These are phyloP conservation scores for Moringa oleifera DNA, from an alignment of 345 rosid genomes.

Conservation along the genomic window DNA sequence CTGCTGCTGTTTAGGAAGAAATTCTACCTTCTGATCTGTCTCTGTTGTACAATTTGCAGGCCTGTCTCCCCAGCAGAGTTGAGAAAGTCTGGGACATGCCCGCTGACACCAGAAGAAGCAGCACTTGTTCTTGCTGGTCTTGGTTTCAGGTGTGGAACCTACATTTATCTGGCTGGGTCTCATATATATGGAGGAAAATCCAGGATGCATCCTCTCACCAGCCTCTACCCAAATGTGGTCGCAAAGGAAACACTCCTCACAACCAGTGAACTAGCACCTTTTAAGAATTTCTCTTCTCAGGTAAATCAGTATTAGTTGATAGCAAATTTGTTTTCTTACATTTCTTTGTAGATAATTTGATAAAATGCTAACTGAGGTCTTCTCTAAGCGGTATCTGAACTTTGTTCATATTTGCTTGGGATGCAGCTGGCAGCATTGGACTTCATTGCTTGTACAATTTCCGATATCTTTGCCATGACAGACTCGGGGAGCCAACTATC, in stretches of 20 bases:
- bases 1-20: not conserved
- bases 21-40: not conserved
- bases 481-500: slow-evolving; percentile 95
- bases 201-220: slow-evolving; percentile 65
- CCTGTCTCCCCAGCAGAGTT: slow-evolving; percentile 46
- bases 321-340: not conserved
- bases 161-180: slow-evolving; percentile 82
- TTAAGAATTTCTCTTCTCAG: slow-evolving; percentile 84
- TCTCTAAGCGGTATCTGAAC: not conserved
- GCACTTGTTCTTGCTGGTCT: slow-evolving; percentile 80
- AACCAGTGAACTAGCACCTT: slow-evolving; percentile 68
- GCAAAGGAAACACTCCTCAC: slow-evolving; percentile 88
- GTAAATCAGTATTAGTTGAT: not conserved
- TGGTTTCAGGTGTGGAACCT: slow-evolving; percentile 55
- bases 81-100: slow-evolving; percentile 81
- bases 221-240: slow-evolving; percentile 73
- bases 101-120: slow-evolving; percentile 96
- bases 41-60: slow-evolving; percentile 25
- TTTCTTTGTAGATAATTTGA: too few relatives aligned
- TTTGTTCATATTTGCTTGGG: slow-evolving; percentile 1
- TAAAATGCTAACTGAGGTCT: too few relatives aligned
- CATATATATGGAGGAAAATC: slow-evolving; percentile 59
- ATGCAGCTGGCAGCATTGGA: slow-evolving; percentile 86
- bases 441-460: slow-evolving; percentile 81
- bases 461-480: slow-evolving; percentile 90